These are phyloP conservation scores for Isatis lusitanica DNA, from an alignment of 441 rosid genomes.

Conservation along the genomic window DNA sequence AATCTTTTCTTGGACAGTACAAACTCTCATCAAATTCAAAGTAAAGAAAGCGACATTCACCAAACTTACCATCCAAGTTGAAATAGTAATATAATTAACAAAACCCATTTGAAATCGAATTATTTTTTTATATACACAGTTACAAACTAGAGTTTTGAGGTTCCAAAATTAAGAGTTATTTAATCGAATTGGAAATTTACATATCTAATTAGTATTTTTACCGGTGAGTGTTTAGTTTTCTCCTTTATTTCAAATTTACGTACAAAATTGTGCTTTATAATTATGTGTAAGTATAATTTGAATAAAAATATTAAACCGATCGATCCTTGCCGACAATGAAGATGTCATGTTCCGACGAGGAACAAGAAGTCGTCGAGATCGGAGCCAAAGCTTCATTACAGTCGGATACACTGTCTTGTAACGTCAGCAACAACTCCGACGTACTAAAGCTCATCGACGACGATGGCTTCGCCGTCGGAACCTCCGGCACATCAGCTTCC, in stretches of 20 bases:
- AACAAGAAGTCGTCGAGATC: slow-evolving; percentile 47
- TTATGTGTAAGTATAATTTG: neutral
- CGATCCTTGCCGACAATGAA: slow-evolving; percentile 49
- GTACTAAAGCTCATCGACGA: slow-evolving; percentile 84
- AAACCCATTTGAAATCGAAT: neutral
- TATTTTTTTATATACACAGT: slow-evolving; percentile 2
- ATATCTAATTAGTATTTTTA: slow-evolving; percentile 4
- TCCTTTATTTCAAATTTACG: slow-evolving; percentile 6
- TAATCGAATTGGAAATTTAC: neutral
- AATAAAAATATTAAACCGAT: slow-evolving; percentile 41
- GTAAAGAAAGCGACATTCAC: slow-evolving; percentile 31
- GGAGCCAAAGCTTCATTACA: slow-evolving; percentile 57
- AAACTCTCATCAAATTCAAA: slow-evolving; percentile 20
- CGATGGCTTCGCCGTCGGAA: slow-evolving; percentile 78
- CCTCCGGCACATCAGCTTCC: slow-evolving; percentile 78
- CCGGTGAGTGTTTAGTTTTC: neutral
- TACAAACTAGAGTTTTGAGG: slow-evolving; percentile 1
- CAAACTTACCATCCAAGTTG: slow-evolving; percentile 23
- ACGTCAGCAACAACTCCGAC: slow-evolving; percentile 66
- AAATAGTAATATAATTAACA: neutral
- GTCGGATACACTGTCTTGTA: slow-evolving; percentile 92
- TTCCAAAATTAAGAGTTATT: slow-evolving; percentile 7
- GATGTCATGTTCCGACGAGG: slow-evolving; percentile 65
- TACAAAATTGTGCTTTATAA: slow-evolving; percentile 30
- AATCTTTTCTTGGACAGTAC: neutral